Evolutionary conservation across 2,329 filamentous ascomycete genomes (phyloP).

Genomic region (Trichoderma brevicompactum): DNA sequence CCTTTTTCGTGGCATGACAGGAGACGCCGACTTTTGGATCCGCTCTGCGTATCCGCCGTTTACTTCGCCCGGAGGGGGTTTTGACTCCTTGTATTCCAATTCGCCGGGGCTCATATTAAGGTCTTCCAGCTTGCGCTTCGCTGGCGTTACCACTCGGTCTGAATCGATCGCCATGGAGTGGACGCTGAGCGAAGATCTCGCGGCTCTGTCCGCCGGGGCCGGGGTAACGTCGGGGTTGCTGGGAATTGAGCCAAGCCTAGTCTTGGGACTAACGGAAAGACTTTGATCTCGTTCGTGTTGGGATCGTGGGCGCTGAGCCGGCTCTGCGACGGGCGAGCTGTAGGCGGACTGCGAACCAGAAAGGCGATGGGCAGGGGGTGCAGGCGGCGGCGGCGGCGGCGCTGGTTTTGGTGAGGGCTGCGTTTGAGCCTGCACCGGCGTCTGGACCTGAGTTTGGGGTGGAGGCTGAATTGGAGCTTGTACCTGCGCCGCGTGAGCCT

Average conservation of each 20-base stretch:
- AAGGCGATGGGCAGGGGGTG: constrained; percentile 44
- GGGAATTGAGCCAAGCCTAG: constrained; percentile 60
- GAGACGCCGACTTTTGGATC: constrained; percentile 39
- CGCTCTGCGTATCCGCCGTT: constrained; percentile 46
- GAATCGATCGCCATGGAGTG: constrained; percentile 40
- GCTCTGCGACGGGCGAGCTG: constrained; percentile 49
- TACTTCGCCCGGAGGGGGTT: constrained; percentile 54
- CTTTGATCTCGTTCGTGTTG: constrained; percentile 70
- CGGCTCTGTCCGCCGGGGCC: constrained; percentile 37
- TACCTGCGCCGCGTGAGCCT: constrained; percentile 25
- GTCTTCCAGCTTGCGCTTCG: constrained; percentile 48
- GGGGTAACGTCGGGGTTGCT: constrained; percentile 45
- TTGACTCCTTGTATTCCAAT: constrained; percentile 53
- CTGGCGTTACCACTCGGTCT: constrained; percentile 44
- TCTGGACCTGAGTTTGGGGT: constrained; percentile 30
- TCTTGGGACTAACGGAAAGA: constrained; percentile 79
- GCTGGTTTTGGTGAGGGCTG: constrained; percentile 44
- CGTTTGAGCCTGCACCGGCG: constrained; percentile 35
- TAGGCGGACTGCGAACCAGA: constrained; percentile 45
- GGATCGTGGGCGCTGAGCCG: constrained; percentile 56
- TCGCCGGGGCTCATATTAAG: constrained; percentile 54
- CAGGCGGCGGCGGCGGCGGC: constrained; percentile 35
- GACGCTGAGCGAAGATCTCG: constrained; percentile 32
- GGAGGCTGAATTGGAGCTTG: constrained; percentile 27
- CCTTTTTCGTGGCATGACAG: constrained; percentile 46